phyloP scores from a whole-genome alignment of 305 asterid species.

The Lippia alba region DNA sequence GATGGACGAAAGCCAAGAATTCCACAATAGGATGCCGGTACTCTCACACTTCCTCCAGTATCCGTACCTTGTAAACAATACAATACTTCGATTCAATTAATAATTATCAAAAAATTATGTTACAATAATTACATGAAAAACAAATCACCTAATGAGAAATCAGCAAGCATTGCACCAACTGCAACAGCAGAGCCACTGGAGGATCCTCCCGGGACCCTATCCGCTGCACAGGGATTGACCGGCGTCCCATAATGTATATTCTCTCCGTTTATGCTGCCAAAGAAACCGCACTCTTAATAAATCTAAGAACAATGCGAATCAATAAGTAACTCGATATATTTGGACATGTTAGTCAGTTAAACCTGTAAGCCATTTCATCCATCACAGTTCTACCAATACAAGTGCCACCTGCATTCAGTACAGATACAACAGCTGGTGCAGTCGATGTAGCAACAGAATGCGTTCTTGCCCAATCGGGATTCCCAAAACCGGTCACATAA shows the following conservation, averaged over 20 bases:
- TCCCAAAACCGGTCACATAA: slow-evolving; percentile 81
- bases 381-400: slow-evolving; percentile 79
- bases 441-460: slow-evolving; percentile 75
- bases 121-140: background rate
- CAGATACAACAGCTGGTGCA: slow-evolving; percentile 64
- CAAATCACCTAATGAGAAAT: slow-evolving; percentile 74
- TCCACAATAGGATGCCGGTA: slow-evolving; percentile 90
- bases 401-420: slow-evolving; percentile 81
- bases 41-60: slow-evolving; percentile 94
- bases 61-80: slow-evolving; percentile 66
- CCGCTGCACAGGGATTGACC: slow-evolving; percentile 74
- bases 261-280: slow-evolving; percentile 91
- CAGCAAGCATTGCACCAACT: slow-evolving; percentile 73
- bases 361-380: slow-evolving; percentile 99
- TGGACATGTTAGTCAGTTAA: background rate
- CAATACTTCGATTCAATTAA: slow-evolving; percentile 15
- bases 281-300: slow-evolving; percentile 9
- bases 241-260: slow-evolving; percentile 88
- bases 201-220: slow-evolving; percentile 95
- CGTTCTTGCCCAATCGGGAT: slow-evolving; percentile 73
- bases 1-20: slow-evolving; percentile 92
- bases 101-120: background rate
- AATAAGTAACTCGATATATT: background rate
- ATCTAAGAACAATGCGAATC: background rate
- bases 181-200: slow-evolving; percentile 97